These are phyloP conservation scores for Medicago lupulina DNA, from an alignment of 306 rosid species.

Conservation along the genomic window DNA sequence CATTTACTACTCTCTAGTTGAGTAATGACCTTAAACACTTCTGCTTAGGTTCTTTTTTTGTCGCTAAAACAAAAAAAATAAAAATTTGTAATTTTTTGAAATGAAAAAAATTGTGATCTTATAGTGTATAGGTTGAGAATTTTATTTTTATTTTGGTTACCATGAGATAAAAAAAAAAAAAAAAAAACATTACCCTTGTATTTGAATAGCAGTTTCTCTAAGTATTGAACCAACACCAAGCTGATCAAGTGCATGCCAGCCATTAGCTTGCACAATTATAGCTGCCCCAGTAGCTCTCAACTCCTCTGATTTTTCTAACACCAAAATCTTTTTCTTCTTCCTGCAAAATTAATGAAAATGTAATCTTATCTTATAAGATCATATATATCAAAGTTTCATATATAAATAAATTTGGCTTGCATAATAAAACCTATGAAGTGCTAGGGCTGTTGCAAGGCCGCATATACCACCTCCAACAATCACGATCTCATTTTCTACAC, in stretches of 20 bases:
- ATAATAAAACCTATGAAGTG: slow-evolving; percentile 59
- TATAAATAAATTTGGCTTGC: not conserved
- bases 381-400: not conserved
- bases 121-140: too few relatives aligned
- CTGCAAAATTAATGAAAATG: slow-evolving; percentile 30
- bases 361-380: not conserved
- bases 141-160: too few relatives aligned
- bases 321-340: slow-evolving; percentile 57
- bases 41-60: too few relatives aligned
- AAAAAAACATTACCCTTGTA: slow-evolving; percentile 46
- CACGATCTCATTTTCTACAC: slow-evolving; percentile 48
- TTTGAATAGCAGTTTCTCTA: slow-evolving; percentile 48
- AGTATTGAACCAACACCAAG: slow-evolving; percentile 61
- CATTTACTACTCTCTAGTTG: too few relatives aligned
- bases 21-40: too few relatives aligned
- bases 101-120: too few relatives aligned
- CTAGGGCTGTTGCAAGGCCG: slow-evolving; percentile 76
- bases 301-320: slow-evolving; percentile 57
- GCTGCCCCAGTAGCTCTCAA: slow-evolving; percentile 55
- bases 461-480: slow-evolving; percentile 73
- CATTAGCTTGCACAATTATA: slow-evolving; percentile 55
- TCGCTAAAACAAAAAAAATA: too few relatives aligned
- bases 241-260: slow-evolving; percentile 65
- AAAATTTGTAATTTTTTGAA: too few relatives aligned
- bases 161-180: not conserved